Percentiles rank a stretch among this genome's conserved stretches.
These are phyloP conservation scores for Pyrenochaeta sp. DNA, from an alignment of 2,329 filamentous ascomycete species.

Conservation along the genomic window DNA sequence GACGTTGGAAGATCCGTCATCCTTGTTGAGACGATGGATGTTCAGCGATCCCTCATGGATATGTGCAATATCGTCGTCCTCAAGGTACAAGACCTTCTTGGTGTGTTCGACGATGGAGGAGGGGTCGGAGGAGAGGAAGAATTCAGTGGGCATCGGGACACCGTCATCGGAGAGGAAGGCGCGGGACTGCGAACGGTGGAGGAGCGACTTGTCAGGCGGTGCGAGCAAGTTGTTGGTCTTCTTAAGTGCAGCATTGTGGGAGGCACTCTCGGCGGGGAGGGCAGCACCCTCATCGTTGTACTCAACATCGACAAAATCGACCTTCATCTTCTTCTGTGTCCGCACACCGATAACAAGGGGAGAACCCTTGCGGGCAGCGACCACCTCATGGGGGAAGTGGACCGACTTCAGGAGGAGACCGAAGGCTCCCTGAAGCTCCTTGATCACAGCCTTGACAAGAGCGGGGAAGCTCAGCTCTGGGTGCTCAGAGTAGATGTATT, in stretches of 20 bases:
- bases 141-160: slow-evolving; percentile 96
- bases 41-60: slow-evolving; percentile 99
- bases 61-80: slow-evolving; percentile 99
- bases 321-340: slow-evolving; percentile 99
- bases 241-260: slow-evolving; percentile 96
- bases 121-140: slow-evolving; percentile 98
- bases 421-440: slow-evolving; percentile 97
- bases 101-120: slow-evolving; percentile 99
- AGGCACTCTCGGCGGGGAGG: slow-evolving; percentile 90
- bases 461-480: slow-evolving; percentile 95
- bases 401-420: slow-evolving; percentile 98
- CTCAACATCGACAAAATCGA: slow-evolving; percentile 99
- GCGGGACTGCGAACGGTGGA: slow-evolving; percentile 97
- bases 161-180: slow-evolving; percentile 99
- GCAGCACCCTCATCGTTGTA: slow-evolving; percentile 82
- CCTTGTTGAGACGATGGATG: slow-evolving; percentile 97
- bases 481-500: slow-evolving; percentile 97
- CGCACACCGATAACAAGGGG: slow-evolving; percentile 96
- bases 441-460: slow-evolving; percentile 96
- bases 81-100: slow-evolving; percentile 99
- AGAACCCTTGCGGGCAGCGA: slow-evolving; percentile 97
- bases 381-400: slow-evolving; percentile 97
- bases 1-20: slow-evolving; percentile 95
- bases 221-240: slow-evolving; percentile 74
- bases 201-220: slow-evolving; percentile 94